phyloP scores from a whole-genome alignment of 768 basidiomycete species.

The Cubamyces lactineus region DNA sequence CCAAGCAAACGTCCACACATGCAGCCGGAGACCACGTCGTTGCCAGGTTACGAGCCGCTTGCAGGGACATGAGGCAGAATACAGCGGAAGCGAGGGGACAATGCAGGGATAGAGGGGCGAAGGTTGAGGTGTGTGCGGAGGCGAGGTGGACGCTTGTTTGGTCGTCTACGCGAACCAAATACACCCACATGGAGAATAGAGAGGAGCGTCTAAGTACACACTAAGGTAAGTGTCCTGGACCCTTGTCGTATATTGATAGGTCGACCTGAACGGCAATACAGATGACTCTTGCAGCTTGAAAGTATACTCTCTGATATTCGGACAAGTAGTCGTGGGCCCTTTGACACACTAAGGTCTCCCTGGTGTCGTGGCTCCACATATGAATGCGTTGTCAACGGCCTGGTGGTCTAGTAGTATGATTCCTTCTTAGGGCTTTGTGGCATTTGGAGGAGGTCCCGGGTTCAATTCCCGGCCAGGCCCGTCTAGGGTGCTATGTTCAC shows the following conservation, averaged over 20 bases:
- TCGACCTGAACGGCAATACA: too few species aligned
- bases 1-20: slow-evolving; percentile 9
- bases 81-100: not conserved
- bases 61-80: not conserved
- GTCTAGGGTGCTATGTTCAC: not conserved
- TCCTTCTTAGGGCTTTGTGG: slow-evolving; percentile 24
- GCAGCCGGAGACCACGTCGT: not conserved
- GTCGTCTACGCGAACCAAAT: not conserved
- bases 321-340: too few species aligned
- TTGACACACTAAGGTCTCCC: too few species aligned
- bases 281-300: too few species aligned
- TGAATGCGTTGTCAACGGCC: too few species aligned
- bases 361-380: too few species aligned
- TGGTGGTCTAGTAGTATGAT: slow-evolving; percentile 31
- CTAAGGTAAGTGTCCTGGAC: too few species aligned
- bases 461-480: slow-evolving; percentile 87
- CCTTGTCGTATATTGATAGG: too few species aligned
- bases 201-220: too few species aligned
- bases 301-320: too few species aligned
- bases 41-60: slow-evolving; percentile 10
- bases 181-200: not conserved
- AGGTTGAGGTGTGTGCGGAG: not conserved
- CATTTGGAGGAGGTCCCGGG: slow-evolving; percentile 77
- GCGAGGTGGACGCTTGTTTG: slow-evolving; percentile 6
- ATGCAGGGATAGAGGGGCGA: not conserved